A percentile compares a stretch with the other conserved stretches of the same genome.
These are phyloP conservation scores for Pistacia integerrima DNA, from an alignment of 345 rosid species.

Conservation along the genomic window DNA sequence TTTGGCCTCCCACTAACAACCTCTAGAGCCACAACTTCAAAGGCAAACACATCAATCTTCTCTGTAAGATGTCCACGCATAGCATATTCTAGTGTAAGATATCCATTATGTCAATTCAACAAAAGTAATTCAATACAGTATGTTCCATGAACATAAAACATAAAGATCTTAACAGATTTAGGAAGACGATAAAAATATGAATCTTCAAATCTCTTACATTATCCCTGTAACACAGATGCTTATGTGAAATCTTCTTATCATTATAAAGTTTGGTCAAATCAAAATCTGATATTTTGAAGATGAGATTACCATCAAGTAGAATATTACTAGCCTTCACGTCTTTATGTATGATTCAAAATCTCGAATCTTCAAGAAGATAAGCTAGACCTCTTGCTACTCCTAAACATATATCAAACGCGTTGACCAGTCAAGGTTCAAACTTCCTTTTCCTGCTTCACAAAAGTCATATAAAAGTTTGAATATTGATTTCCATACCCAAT, in stretches of 20 bases:
- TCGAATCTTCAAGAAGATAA: constrained; percentile 61
- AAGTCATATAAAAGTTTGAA: constrained; percentile 1
- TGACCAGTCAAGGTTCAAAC: constrained; percentile 42
- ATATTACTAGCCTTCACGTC: constrained; percentile 59
- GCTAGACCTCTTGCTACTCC: constrained; percentile 55
- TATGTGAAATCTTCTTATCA: constrained; percentile 53
- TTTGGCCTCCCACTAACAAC: too few relatives aligned
- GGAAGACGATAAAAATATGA: neutral
- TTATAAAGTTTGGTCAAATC: constrained; percentile 63
- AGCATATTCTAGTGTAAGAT: constrained; percentile 43
- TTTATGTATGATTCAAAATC: constrained; percentile 54
- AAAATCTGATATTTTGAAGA: constrained; percentile 61
- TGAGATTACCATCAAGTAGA: constrained; percentile 47
- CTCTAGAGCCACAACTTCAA: too few relatives aligned
- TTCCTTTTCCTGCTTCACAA: constrained; percentile 36
- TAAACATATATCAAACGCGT: constrained; percentile 45
- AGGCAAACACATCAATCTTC: constrained; percentile 28
- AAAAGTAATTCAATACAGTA: neutral
- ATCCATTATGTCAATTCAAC: neutral
- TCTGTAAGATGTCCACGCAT: constrained; percentile 48
- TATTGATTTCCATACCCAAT: neutral
- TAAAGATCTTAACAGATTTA: too few relatives aligned
- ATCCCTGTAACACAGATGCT: constrained; percentile 64
- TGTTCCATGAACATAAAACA: too few relatives aligned
- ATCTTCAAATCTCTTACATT: constrained; percentile 36